Conservation (phyloP, 2,329 filamentous ascomycete species). For the Trichoderma breve region DNA sequence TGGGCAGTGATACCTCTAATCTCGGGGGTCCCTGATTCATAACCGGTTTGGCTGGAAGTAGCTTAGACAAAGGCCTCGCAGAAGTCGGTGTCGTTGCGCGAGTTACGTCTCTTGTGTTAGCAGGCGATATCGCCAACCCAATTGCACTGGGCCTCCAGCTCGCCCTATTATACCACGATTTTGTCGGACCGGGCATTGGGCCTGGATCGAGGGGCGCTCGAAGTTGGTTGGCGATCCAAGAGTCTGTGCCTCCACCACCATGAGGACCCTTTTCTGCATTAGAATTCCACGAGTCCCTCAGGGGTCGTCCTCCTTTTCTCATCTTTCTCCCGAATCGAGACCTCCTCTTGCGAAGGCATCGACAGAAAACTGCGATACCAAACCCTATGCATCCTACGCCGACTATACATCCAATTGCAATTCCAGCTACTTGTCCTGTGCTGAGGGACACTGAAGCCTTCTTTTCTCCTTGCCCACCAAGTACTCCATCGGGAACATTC, state of each 20-base stretch:
- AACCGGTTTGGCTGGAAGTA: conserved; percentile 47
- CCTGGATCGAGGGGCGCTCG: conserved; percentile 25
- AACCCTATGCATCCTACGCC: conserved; percentile 46
- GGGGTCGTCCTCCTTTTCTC: not conserved
- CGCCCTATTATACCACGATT: conserved; percentile 28
- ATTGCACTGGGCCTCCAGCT: conserved; percentile 40
- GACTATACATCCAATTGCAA: conserved; percentile 54
- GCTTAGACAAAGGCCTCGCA: conserved; percentile 39
- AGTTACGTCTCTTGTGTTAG: conserved; percentile 27
- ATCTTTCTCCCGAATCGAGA: conserved; percentile 27
- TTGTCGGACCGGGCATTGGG: conserved; percentile 24
- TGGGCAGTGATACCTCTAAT: conserved; percentile 7
- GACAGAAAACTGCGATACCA: conserved; percentile 46
- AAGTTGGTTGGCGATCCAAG: conserved; percentile 30
- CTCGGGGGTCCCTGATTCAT: conserved; percentile 32
- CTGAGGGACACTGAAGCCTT: conserved; percentile 26
- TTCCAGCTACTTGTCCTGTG: conserved; percentile 54
- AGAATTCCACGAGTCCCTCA: conserved; percentile 39
- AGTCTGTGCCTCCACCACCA: conserved; percentile 21
- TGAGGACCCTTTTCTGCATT: conserved; percentile 29
- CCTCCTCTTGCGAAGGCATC: conserved; percentile 41
- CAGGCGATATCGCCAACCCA: conserved; percentile 45
- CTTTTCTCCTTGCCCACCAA: not conserved
- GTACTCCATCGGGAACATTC: not conserved
- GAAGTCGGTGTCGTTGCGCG: conserved; percentile 23